These are phyloP conservation scores for Marasmius fiardii DNA, from an alignment of 1,284 basidiomycete genomes.

Conservation along the genomic window DNA sequence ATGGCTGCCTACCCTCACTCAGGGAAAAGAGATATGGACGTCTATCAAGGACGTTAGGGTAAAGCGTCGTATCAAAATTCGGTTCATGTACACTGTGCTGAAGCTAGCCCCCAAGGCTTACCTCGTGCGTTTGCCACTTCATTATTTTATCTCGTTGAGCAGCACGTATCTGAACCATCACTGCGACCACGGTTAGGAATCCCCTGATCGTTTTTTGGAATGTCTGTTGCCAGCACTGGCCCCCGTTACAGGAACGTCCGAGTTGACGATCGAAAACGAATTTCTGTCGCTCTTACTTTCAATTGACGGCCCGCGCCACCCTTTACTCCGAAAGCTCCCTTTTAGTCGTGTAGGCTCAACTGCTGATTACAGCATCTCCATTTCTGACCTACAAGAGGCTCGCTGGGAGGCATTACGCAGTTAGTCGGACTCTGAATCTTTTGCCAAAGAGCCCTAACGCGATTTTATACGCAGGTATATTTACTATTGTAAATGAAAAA, in stretches of 20 bases:
- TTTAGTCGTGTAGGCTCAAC: slow-evolving; percentile 11
- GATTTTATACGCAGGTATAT: not conserved
- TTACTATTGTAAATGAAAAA: not conserved
- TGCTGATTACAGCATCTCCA: slow-evolving; percentile 21
- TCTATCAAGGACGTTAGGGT: slow-evolving; percentile 52
- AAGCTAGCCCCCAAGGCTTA: slow-evolving; percentile 64
- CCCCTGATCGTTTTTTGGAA: slow-evolving; percentile 47
- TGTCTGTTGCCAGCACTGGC: slow-evolving; percentile 58
- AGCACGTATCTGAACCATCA: not conserved
- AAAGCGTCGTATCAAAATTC: slow-evolving; percentile 62
- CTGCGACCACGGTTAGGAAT: slow-evolving; percentile 37
- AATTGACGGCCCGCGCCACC: slow-evolving; percentile 50
- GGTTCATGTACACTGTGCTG: slow-evolving; percentile 67
- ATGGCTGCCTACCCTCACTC: slow-evolving; percentile 34
- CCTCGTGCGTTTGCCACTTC: slow-evolving; percentile 43
- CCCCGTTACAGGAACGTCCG: slow-evolving; percentile 27
- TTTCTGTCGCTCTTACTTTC: slow-evolving; percentile 52
- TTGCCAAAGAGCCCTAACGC: not conserved
- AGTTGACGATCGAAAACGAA: slow-evolving; percentile 56
- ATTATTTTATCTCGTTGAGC: slow-evolving; percentile 1
- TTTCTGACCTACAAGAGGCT: slow-evolving; percentile 21
- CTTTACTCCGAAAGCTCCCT: slow-evolving; percentile 36
- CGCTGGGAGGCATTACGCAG: slow-evolving; percentile 26
- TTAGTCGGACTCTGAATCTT: slow-evolving; percentile 10
- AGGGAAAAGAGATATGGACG: slow-evolving; percentile 59